A percentile compares a stretch with the other conserved stretches of the same genome.
Conservation (phyloP, 441 rosid species). For the Gossypium trilobum region DNA sequence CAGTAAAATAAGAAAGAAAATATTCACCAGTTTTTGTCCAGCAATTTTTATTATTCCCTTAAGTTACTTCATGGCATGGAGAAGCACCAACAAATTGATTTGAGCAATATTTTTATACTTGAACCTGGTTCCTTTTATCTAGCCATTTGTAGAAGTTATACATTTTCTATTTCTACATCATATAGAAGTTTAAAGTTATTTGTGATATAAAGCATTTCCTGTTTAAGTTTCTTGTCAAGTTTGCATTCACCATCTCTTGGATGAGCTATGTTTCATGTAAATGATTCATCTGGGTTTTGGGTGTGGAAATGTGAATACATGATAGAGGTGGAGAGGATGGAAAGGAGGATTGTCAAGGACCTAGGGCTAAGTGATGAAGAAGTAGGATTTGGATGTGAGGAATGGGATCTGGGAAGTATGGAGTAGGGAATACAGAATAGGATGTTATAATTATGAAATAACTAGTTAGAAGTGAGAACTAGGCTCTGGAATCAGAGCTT, state of each 20-base stretch:
- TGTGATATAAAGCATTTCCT: not conserved
- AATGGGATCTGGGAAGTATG: not conserved
- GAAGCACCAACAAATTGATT: not conserved
- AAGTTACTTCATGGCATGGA: not conserved
- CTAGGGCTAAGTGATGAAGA: not conserved
- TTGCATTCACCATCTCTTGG: not conserved
- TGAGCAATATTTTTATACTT: not conserved
- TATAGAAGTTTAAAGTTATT: conserved; percentile 2
- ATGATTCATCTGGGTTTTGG: not conserved
- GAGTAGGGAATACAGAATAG: not conserved
- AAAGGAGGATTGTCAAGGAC: not conserved
- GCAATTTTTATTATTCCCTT: not conserved
- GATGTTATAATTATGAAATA: not conserved
- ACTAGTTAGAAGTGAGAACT: not conserved
- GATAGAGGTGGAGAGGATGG: not conserved
- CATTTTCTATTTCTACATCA: not conserved
- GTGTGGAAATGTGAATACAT: not conserved
- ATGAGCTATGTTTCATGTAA: not conserved
- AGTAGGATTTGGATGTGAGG: not conserved
- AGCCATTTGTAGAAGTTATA: not conserved
- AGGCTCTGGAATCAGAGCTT: not conserved
- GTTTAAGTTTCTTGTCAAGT: not conserved
- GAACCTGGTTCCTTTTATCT: not conserved
- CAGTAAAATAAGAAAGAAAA: not conserved
- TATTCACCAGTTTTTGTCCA: not conserved